Evolutionary conservation across 139 green algal species (phyloP).

Genomic region (Pseudopediastrum boryanum): DNA sequence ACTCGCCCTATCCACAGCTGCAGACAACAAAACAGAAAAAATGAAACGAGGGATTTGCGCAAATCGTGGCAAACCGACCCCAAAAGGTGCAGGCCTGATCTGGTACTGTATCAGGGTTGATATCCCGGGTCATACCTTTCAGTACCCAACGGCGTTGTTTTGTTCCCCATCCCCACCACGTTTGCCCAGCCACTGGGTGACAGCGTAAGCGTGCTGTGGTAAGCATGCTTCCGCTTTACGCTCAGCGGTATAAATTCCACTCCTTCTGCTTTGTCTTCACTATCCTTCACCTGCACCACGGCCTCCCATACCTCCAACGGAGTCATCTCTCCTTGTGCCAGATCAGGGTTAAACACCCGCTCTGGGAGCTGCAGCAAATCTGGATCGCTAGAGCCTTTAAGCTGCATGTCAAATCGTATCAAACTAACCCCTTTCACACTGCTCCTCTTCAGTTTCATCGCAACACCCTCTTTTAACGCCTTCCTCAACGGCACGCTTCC

Average conservation of each 20-base stretch:
- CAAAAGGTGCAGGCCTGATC: too few relatives aligned
- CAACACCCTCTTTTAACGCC: constrained; percentile 20
- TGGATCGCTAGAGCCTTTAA: constrained; percentile 5
- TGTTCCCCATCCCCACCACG: constrained; percentile 10
- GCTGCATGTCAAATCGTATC: constrained; percentile 34
- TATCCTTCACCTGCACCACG: constrained; percentile 22
- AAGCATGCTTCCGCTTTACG: constrained; percentile 31
- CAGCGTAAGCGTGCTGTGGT: constrained; percentile 32
- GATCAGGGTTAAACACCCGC: too few relatives aligned
- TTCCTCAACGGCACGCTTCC: constrained; percentile 15
- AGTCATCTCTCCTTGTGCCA: constrained; percentile 3
- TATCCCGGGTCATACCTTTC: too few relatives aligned
- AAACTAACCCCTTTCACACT: constrained; percentile 23
- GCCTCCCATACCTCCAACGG: constrained; percentile 26
- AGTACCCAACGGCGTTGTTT: constrained; percentile 5
- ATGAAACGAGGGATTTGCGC: too few relatives aligned
- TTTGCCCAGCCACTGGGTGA: constrained; percentile 12
- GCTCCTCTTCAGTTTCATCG: constrained; percentile 25
- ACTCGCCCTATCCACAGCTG: too few relatives aligned
- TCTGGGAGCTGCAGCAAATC: not conserved
- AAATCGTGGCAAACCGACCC: too few relatives aligned
- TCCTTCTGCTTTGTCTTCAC: not conserved
- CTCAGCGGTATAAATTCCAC: constrained; percentile 20
- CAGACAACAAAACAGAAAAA: too few relatives aligned
- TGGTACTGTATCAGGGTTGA: too few relatives aligned